Conservation (phyloP, 2,329 filamentous ascomycete species). For the Sclerotinia spermophila region DNA sequence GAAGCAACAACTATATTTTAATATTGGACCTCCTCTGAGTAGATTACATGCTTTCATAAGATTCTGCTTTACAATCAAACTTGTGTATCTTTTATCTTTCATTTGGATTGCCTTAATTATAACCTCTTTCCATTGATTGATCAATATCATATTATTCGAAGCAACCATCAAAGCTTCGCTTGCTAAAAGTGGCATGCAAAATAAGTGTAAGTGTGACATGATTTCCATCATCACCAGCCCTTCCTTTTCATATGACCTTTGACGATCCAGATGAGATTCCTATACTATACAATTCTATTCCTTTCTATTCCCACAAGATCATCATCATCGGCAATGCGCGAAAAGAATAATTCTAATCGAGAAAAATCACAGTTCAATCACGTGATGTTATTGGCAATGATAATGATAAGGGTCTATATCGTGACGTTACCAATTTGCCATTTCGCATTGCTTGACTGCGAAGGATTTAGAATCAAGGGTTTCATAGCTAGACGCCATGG, state of each 20-base stretch:
- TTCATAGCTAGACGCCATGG: background rate
- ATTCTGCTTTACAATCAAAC: background rate
- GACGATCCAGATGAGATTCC: background rate
- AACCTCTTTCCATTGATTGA: background rate
- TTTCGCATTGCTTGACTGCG: background rate
- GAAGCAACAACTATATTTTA: background rate
- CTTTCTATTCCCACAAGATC: too few species aligned
- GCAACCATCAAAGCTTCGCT: background rate
- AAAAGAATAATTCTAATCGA: background rate
- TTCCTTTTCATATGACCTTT: background rate
- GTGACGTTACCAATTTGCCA: background rate
- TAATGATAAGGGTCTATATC: background rate
- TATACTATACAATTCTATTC: background rate
- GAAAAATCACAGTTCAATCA: background rate
- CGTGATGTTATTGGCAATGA: background rate
- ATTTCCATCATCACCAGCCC: slow-evolving; percentile 7
- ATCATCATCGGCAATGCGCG: background rate
- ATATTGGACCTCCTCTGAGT: too few species aligned
- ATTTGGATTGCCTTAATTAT: background rate
- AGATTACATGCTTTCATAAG: background rate
- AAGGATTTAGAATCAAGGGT: too few species aligned
- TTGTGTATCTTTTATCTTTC: background rate
- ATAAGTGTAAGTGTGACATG: background rate
- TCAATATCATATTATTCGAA: background rate
- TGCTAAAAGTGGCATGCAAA: slow-evolving; percentile 7